Evolutionary conservation across 2,329 filamentous ascomycete species (phyloP).

Genomic region (Paracamarosporium sp.): DNA sequence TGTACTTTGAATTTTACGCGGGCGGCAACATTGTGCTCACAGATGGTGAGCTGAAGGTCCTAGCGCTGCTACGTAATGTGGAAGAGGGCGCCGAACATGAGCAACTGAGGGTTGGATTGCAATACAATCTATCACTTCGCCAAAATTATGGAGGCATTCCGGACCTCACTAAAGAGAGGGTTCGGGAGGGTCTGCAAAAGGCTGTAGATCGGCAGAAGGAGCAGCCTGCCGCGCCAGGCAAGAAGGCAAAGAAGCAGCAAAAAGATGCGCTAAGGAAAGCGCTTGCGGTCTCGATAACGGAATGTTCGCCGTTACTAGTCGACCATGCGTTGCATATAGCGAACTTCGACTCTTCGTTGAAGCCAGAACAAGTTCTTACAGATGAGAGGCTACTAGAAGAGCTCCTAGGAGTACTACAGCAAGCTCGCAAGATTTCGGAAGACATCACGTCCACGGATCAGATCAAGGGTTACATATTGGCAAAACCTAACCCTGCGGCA

Average conservation of each 20-base stretch:
- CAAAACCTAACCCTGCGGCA: slow-evolving; percentile 60
- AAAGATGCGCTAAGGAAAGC: slow-evolving; percentile 80
- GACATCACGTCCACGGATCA: slow-evolving; percentile 70
- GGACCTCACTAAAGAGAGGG: slow-evolving; percentile 73
- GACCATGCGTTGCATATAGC: slow-evolving; percentile 81
- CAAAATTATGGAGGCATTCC: slow-evolving; percentile 84
- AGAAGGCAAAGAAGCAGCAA: slow-evolving; percentile 76
- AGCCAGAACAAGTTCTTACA: slow-evolving; percentile 73
- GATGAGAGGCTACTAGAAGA: slow-evolving; percentile 69
- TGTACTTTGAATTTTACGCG: slow-evolving; percentile 96
- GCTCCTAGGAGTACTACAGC: slow-evolving; percentile 71
- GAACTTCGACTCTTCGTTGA: slow-evolving; percentile 71
- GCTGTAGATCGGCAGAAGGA: slow-evolving; percentile 66
- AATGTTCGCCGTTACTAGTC: slow-evolving; percentile 85
- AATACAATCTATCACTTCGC: slow-evolving; percentile 80
- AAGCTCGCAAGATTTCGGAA: slow-evolving; percentile 73
- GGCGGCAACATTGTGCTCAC: slow-evolving; percentile 94
- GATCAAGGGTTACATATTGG: slow-evolving; percentile 87
- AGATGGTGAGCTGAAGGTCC: slow-evolving; percentile 80
- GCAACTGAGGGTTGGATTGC: slow-evolving; percentile 75
- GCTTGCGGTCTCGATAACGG: slow-evolving; percentile 82
- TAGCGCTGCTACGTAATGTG: slow-evolving; percentile 82
- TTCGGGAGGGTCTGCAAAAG: slow-evolving; percentile 72
- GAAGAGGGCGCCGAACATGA: slow-evolving; percentile 84
- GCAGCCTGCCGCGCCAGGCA: slow-evolving; percentile 56